These are phyloP conservation scores for Hansenula anomala DNA, from an alignment of 1,139 yeast genomes.

Conservation along the genomic window DNA sequence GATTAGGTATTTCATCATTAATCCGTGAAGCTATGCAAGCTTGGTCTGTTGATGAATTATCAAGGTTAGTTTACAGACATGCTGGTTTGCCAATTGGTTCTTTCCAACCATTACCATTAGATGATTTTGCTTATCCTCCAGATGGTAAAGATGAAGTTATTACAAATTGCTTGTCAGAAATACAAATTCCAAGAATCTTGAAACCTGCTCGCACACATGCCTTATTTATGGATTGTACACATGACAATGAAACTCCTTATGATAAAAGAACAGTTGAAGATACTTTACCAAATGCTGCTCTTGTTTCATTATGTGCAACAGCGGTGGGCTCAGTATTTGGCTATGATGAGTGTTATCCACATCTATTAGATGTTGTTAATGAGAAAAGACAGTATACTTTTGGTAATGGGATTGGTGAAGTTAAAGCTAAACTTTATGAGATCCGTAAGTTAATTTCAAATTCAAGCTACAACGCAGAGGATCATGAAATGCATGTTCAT, in stretches of 20 bases:
- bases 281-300: conserved; percentile 89
- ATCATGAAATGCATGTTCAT: conserved; percentile 91
- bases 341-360: conserved; percentile 87
- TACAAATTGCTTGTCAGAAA: conserved; percentile 41
- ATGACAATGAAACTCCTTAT: conserved; percentile 86
- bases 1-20: conserved; percentile 81
- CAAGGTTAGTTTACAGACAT: conserved; percentile 82
- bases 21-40: conserved; percentile 98
- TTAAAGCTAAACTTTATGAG: conserved; percentile 56
- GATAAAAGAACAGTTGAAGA: conserved; percentile 93
- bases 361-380: conserved; percentile 71
- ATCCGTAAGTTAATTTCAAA: conserved; percentile 59
- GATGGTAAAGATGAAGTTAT: conserved; percentile 32
- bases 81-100: conserved; percentile 97
- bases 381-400: conserved; percentile 66
- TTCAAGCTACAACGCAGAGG: conserved; percentile 63
- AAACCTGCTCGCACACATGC: conserved; percentile 81
- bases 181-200: conserved; percentile 61
- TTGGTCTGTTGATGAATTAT: conserved; percentile 80
- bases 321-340: conserved; percentile 96
- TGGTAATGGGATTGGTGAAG: conserved; percentile 66
- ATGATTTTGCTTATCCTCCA: conserved; percentile 59
- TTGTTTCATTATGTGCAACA: conserved; percentile 88
- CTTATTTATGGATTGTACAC: conserved; percentile 95
- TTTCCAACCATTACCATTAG: conserved; percentile 69